phyloP scores from a whole-genome alignment of 495 filamentous ascomycete species.

The Umbilicaria muhlenbergii region DNA sequence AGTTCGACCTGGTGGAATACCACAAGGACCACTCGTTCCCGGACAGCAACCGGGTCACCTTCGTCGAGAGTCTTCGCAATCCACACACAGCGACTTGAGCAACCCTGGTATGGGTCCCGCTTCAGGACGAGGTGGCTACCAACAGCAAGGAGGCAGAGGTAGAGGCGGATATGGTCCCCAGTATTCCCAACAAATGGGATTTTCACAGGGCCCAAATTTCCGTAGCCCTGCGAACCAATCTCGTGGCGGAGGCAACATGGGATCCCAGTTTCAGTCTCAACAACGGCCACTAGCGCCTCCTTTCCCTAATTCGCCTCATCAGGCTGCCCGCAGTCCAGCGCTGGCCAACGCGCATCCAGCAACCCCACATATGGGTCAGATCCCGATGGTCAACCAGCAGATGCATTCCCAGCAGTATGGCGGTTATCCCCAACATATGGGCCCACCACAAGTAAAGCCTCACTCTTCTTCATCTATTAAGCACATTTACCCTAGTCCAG shows the following conservation, averaged over 20 bases:
- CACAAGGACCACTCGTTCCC: constrained; percentile 43
- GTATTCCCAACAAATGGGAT: constrained; percentile 47
- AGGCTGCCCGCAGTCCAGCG: constrained; percentile 56
- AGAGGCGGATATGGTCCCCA: constrained; percentile 30
- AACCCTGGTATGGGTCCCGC: constrained; percentile 35
- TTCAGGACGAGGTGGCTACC: constrained; percentile 37
- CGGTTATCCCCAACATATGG: constrained; percentile 43
- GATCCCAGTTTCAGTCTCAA: constrained; percentile 43
- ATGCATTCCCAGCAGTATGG: constrained; percentile 40
- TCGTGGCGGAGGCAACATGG: constrained; percentile 46
- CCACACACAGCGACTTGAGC: constrained; percentile 60
- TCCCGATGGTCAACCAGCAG: constrained; percentile 39
- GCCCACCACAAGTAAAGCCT: constrained; percentile 52
- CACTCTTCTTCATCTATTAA: constrained; percentile 30
- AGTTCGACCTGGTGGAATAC: constrained; percentile 41
- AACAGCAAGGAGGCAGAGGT: constrained; percentile 47
- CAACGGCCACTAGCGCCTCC: constrained; percentile 32
- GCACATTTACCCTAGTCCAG: constrained; percentile 16
- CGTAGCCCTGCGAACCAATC: constrained; percentile 44
- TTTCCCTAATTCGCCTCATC: constrained; percentile 53
- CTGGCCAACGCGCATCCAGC: constrained; percentile 48
- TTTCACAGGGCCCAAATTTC: constrained; percentile 46
- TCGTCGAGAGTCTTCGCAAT: constrained; percentile 70
- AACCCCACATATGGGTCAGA: constrained; percentile 51
- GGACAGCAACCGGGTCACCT: constrained; percentile 53